phyloP scores from a whole-genome alignment of 208 protist genomes.

The Leishmania martiniquensis region DNA sequence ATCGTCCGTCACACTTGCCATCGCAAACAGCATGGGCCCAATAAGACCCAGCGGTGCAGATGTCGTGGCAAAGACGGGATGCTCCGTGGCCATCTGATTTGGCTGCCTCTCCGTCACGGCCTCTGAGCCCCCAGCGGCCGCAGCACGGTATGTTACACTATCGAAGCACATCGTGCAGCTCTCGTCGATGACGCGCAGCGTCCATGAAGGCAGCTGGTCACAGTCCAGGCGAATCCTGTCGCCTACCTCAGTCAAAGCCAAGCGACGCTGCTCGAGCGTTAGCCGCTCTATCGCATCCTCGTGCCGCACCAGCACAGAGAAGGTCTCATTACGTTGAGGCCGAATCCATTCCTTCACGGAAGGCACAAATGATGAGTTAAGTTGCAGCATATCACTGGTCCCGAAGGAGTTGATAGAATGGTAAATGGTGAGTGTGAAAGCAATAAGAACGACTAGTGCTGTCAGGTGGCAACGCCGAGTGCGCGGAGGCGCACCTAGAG shows the following conservation, averaged over 20 bases:
- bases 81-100: neutral
- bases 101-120: neutral
- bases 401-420: rapidly evolving
- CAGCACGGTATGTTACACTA: neutral
- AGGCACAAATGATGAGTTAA: rapidly evolving
- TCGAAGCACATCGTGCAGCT: conserved; percentile 6
- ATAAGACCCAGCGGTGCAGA: conserved; percentile 16
- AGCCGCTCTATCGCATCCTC: neutral
- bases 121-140: neutral
- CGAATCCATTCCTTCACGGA: rapidly evolving
- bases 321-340: neutral
- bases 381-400: neutral
- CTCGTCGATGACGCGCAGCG: conserved; percentile 2
- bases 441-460: neutral
- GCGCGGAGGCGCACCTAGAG: neutral
- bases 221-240: neutral
- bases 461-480: neutral
- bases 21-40: neutral
- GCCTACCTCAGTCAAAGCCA: rapidly evolving
- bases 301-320: neutral
- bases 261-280: neutral
- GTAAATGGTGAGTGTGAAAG: neutral
- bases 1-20: neutral
- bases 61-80: neutral
- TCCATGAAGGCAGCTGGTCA: conserved; percentile 2